Evolutionary conservation across 805 yeast genomes (phyloP).

Genomic region (Sugiyamaella smithiae): DNA sequence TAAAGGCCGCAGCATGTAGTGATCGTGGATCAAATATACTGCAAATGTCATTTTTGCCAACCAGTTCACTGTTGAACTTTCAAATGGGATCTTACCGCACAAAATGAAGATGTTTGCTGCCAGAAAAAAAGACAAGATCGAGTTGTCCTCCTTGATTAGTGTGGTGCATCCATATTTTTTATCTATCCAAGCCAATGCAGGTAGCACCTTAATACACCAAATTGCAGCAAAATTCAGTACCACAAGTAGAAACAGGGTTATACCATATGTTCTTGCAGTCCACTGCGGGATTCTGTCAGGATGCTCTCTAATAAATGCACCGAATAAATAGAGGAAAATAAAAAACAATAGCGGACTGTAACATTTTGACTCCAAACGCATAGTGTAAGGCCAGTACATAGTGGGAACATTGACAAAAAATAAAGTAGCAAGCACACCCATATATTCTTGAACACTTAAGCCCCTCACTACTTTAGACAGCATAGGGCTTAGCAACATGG

Average conservation of each 20-base stretch:
- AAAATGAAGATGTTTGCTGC: constrained; percentile 1
- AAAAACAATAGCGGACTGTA: constrained; percentile 5
- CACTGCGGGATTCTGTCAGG: not conserved
- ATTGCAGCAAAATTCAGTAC: not conserved
- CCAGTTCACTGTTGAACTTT: constrained; percentile 4
- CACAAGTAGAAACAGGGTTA: not conserved
- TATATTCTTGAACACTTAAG: constrained; percentile 1
- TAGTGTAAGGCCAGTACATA: not conserved
- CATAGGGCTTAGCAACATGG: constrained; percentile 4
- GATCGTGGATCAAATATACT: constrained; percentile 10
- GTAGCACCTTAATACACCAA: not conserved
- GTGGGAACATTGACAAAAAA: not conserved
- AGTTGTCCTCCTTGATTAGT: not conserved
- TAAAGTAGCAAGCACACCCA: constrained; percentile 1
- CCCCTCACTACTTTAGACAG: not conserved
- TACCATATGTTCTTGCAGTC: not conserved
- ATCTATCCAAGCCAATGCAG: not conserved
- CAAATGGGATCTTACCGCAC: not conserved
- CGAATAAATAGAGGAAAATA: constrained; percentile 3
- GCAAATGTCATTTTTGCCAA: constrained; percentile 5
- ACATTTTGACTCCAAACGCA: not conserved
- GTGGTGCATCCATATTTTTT: not conserved
- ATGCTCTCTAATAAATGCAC: constrained; percentile 3
- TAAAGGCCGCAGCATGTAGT: not conserved
- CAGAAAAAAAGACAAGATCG: constrained; percentile 1